Base-by-base conservation (phyloP, 371 early-diverging fungal species). In the Blakeslea trispora region DNA sequence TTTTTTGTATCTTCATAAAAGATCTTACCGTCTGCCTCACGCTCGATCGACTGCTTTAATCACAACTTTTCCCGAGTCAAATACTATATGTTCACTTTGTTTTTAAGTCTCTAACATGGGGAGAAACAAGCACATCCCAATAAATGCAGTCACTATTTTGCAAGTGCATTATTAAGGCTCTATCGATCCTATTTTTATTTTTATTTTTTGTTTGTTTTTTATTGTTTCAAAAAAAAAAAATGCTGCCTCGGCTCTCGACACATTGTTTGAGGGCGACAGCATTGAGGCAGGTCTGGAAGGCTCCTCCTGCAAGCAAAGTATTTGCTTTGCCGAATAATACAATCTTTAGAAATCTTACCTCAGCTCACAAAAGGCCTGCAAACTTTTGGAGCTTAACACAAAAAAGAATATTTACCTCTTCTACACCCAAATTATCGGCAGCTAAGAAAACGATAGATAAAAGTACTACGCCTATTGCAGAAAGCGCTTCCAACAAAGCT, bases 171-270 rank as follows among this genome's bases (percentile, higher is more conserved):
- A 28, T 28, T 7, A 28, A 28, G 7, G n/a, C n/a, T n/a, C 28
- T 28, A 2, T 37, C 8, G 37, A 13, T 3, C 14, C n/a, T n/a
- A n/a, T n/a, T 40, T 37, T 39, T 9, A 14, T 40, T 21, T 35
- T 10, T 22, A 14, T 50, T 50, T 50, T 15, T 5, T 50, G 9
- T 23, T 3, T 14, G 21, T 18, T 15, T 21, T 37, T 35, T 23
- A 39, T 34, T 37, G 22, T 1, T 10, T n/a, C n/a, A 28, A 28
- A 28, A 7, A 28, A 28, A 7, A 28, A 28, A 28, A 28, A 50
- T 57, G 58, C 43, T 57, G 39, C 35, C 50, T 17, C 58, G 58
- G 43, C 43, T 57, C 51, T 51, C 58, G 19, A 57, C 50, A 10
- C 37, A 15, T 28, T 50, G 45, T 45, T 40, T 57, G 31, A 44